Conservation (phyloP, 129 eudicot species). For the Glebionis coronaria region DNA sequence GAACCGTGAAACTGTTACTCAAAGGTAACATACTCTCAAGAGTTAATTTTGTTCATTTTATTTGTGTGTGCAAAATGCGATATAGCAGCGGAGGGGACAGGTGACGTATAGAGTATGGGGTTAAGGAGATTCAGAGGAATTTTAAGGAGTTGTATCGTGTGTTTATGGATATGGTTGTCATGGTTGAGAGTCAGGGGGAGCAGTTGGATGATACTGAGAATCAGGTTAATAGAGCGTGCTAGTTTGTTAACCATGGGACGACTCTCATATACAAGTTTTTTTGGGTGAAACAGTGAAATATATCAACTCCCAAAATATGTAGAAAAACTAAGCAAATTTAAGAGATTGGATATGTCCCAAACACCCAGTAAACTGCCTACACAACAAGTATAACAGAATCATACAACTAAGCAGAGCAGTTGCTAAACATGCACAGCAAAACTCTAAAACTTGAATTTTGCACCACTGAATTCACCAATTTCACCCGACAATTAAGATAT, state of each 20-base stretch:
- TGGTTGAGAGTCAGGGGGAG: slow-evolving; percentile 76
- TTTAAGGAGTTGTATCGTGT: slow-evolving; percentile 71
- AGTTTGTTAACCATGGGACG: slow-evolving; percentile 53
- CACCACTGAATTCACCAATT: too few relatives aligned
- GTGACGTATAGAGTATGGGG: slow-evolving; percentile 88
- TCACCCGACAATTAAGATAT: too few relatives aligned
- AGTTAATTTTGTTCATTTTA: slow-evolving; percentile 36
- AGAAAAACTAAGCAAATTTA: too few relatives aligned
- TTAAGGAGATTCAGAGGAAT: slow-evolving; percentile 61
- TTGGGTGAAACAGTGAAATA: too few relatives aligned
- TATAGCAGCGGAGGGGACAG: slow-evolving; percentile 75
- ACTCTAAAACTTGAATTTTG: too few relatives aligned
- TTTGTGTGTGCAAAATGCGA: slow-evolving; percentile 70
- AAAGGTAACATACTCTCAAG: background rate
- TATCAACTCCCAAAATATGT: too few relatives aligned
- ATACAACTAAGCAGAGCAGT: too few relatives aligned
- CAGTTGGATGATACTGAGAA: slow-evolving; percentile 71
- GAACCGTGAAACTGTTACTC: slow-evolving; percentile 65
- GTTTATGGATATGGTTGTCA: slow-evolving; percentile 76
- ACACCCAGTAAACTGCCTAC: too few relatives aligned
- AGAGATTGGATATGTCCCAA: too few relatives aligned
- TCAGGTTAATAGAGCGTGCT: slow-evolving; percentile 59
- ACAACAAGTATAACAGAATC: too few relatives aligned
- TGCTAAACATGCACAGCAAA: too few relatives aligned
- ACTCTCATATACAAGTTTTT: too few relatives aligned